A percentile compares a stretch with the other conserved stretches of the same genome.
phyloP scores from a whole-genome alignment of 768 basidiomycete species.

The Lactarius vividus region DNA sequence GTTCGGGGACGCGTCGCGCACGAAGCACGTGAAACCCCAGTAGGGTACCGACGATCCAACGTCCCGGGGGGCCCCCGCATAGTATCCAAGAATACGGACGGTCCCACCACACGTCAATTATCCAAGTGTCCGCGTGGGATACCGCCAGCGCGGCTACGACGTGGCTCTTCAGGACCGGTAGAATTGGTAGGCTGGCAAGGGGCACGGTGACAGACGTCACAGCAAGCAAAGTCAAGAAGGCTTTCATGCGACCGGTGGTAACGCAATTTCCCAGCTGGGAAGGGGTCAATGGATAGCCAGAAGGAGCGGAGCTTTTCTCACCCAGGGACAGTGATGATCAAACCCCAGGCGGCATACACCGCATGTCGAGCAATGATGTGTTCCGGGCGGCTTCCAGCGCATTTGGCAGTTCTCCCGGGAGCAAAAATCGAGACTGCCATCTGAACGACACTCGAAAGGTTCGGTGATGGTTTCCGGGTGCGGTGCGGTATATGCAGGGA shows the following conservation, averaged over 20 bases:
- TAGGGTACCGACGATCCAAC: conserved; percentile 25
- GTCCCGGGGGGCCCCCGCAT: conserved; percentile 28
- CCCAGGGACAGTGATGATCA: conserved; percentile 32
- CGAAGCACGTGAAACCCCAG: conserved; percentile 26
- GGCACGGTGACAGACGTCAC: conserved; percentile 26
- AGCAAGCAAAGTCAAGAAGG: conserved; percentile 25
- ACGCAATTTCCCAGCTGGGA: conserved; percentile 30
- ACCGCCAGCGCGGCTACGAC: conserved; percentile 22
- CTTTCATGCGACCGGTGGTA: conserved; percentile 24
- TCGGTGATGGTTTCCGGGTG: conserved; percentile 25
- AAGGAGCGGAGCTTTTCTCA: conserved; percentile 1
- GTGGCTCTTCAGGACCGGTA: conserved; percentile 15
- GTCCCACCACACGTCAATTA: conserved; percentile 26
- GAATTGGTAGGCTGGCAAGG: conserved; percentile 22
- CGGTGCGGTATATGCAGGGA: conserved; percentile 32
- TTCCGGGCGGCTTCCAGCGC: conserved; percentile 28
- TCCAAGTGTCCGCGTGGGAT: conserved; percentile 27
- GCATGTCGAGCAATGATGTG: conserved; percentile 30
- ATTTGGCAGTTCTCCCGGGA: conserved; percentile 24
- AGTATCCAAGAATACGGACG: conserved; percentile 29
- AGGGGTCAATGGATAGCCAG: neutral
- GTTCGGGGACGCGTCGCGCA: conserved; percentile 8
- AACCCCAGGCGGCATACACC: conserved; percentile 30
- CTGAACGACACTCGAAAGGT: conserved; percentile 26
- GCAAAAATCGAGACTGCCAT: conserved; percentile 27